Evolutionary conservation across 192 early-diverging fungal species (phyloP), one percentile per base, ranked within the genome.

Genomic region (Coemansia sp.): DNA sequence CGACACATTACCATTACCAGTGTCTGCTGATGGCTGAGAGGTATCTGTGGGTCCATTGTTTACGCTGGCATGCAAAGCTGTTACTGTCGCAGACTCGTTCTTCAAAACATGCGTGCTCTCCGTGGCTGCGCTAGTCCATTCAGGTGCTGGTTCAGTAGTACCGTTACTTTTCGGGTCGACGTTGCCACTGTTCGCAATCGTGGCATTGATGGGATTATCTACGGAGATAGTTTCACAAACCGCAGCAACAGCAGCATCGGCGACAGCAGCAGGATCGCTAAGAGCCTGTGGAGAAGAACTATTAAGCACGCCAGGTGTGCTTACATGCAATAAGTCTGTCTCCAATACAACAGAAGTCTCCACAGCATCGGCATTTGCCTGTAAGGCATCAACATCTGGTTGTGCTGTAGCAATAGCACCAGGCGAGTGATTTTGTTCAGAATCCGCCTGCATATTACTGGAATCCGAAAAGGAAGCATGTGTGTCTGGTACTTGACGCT

Each of bases 241-340:
- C 15, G 43, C 43, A 46, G 59, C n/a, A 60, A 43, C 59, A 2
- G 34, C 45, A 43, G 30, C 45, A 61, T 28, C 59, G 6, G 30
- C 55, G n/a, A 1, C 55, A 33, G 30, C n/a, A 33, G 55, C 55
- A 33, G 55, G 29, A 18, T 57, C 55, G 25, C 55, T 34, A 2
- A 57, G 5, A 57, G 16, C 25, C 7, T 31, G 55, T 34, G 31
- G 55, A 33, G 55, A 57, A 20, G 55, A 31, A 21, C 18, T 16
- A 31, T 23, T 26, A 8, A 8, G 55, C 31, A 31, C 18, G 2
- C 15, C n/a, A 2, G 25, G 1, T 26, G 28, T n/a, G 30, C 25
- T n/a, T 7, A 5, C 31, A 33, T 20, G 55, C 31, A 12, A 7
- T 20, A 57, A 7, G 16, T 57, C 55, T 18, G 25, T 18, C 55